These are phyloP conservation scores for Dittrichia graveolens DNA, from an alignment of 129 eudicot genomes.

Conservation along the genomic window DNA sequence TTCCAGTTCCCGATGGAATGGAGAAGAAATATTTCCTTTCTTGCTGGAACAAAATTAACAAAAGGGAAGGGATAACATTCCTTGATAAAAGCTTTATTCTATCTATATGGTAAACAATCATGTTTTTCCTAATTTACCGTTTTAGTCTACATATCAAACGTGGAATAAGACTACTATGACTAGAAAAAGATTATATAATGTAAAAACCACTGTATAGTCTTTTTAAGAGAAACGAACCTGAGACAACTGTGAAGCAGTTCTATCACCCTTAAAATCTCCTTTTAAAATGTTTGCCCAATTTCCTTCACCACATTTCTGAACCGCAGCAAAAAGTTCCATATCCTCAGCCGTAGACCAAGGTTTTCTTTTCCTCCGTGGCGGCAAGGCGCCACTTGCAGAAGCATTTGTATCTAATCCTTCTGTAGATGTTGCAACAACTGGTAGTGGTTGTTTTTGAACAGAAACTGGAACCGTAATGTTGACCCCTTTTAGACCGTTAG, in stretches of 20 bases:
- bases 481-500: constrained; percentile 49
- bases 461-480: constrained; percentile 72
- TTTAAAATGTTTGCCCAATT: constrained; percentile 83
- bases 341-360: constrained; percentile 83
- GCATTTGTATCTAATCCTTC: constrained; percentile 53
- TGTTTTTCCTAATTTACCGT: too few relatives aligned
- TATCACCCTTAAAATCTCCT: constrained; percentile 72
- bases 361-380: constrained; percentile 67
- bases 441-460: constrained; percentile 55
- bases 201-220: too few relatives aligned
- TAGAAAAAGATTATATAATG: too few relatives aligned
- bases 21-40: too few relatives aligned
- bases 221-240: constrained; percentile 48
- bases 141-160: too few relatives aligned
- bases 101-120: too few relatives aligned
- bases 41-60: too few relatives aligned
- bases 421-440: constrained; percentile 41
- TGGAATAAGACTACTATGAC: too few relatives aligned
- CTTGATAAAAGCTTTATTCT: too few relatives aligned
- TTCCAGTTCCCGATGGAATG: too few relatives aligned
- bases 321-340: constrained; percentile 72
- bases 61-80: too few relatives aligned
- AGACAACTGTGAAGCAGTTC: constrained; percentile 80
- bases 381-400: constrained; percentile 42
- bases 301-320: constrained; percentile 80